These are phyloP conservation scores for Candida hungchunana DNA, from an alignment of 805 yeast genomes.

Conservation along the genomic window DNA sequence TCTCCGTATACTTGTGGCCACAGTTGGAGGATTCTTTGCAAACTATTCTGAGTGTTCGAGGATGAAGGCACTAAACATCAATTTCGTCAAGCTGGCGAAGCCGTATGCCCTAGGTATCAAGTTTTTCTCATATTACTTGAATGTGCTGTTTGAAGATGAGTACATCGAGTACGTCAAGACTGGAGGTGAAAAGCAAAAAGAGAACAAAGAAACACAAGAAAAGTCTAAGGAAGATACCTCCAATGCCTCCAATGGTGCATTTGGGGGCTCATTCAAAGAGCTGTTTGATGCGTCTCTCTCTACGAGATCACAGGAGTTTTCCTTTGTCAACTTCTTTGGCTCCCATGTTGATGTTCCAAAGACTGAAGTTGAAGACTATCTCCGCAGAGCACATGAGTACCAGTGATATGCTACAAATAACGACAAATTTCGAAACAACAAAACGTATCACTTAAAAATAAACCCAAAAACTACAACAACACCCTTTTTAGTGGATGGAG, in stretches of 20 bases:
- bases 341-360: conserved; percentile 4
- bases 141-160: conserved; percentile 4
- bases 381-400: conserved; percentile 9
- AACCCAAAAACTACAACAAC: too few species aligned
- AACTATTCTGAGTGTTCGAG: conserved; percentile 1
- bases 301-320: conserved; percentile 6
- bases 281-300: conserved; percentile 10
- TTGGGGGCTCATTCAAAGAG: conserved; percentile 12
- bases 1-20: conserved; percentile 4
- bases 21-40: conserved; percentile 1
- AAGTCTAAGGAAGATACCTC: not conserved
- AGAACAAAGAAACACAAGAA: not conserved
- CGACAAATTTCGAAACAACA: too few species aligned
- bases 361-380: conserved; percentile 11
- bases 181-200: not conserved
- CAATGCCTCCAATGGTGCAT: conserved; percentile 3
- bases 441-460: too few species aligned
- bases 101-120: conserved; percentile 4
- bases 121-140: conserved; percentile 7
- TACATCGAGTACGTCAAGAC: conserved; percentile 3
- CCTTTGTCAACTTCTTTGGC: conserved; percentile 9
- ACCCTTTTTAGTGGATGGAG: conserved; percentile 23
- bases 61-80: conserved; percentile 4
- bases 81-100: conserved; percentile 5
- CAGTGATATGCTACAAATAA: too few species aligned